These are phyloP conservation scores for Fusarium tuaranense DNA, from an alignment of 2,329 filamentous ascomycete species.

Conservation along the genomic window DNA sequence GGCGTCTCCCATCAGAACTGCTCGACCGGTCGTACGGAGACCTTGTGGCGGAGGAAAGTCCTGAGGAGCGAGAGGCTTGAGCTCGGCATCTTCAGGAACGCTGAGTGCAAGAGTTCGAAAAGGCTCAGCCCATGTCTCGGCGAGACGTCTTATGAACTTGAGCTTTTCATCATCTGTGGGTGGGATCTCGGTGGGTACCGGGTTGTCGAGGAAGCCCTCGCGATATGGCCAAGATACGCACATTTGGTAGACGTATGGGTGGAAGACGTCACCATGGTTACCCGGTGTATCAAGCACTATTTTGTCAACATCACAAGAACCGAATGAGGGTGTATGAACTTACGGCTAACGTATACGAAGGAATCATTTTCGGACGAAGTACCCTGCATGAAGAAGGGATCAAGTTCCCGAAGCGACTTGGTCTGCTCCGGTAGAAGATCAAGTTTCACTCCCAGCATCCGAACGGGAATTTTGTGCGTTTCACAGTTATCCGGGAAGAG, in stretches of 20 bases:
- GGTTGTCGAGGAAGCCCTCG: conserved; percentile 48
- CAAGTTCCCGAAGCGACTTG: conserved; percentile 57
- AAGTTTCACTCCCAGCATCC: conserved; percentile 60
- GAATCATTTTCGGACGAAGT: conserved; percentile 62
- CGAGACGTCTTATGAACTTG: conserved; percentile 56
- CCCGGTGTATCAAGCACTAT: conserved; percentile 62
- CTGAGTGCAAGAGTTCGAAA: conserved; percentile 57
- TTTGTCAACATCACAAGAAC: not conserved
- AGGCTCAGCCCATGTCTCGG: conserved; percentile 61
- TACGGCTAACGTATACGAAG: conserved; percentile 66
- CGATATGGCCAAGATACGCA: conserved; percentile 64
- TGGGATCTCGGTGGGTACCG: conserved; percentile 54
- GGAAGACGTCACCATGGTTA: conserved; percentile 49
- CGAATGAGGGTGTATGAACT: conserved; percentile 21
- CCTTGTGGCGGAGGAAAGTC: conserved; percentile 59
- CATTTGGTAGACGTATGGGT: conserved; percentile 60
- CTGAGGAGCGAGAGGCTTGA: conserved; percentile 59
- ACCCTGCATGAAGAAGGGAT: conserved; percentile 68
- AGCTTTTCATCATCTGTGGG: conserved; percentile 52
- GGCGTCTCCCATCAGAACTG: conserved; percentile 65
- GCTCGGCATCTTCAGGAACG: conserved; percentile 55
- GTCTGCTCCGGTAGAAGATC: conserved; percentile 56
- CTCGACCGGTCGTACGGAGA: conserved; percentile 53
- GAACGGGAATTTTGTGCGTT: conserved; percentile 59
- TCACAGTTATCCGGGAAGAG: conserved; percentile 50